A percentile compares a stretch with the other conserved stretches of the same genome.
Evolutionary conservation across 208 protist species (phyloP).

Genomic region (Crithidia fasciculata): DNA sequence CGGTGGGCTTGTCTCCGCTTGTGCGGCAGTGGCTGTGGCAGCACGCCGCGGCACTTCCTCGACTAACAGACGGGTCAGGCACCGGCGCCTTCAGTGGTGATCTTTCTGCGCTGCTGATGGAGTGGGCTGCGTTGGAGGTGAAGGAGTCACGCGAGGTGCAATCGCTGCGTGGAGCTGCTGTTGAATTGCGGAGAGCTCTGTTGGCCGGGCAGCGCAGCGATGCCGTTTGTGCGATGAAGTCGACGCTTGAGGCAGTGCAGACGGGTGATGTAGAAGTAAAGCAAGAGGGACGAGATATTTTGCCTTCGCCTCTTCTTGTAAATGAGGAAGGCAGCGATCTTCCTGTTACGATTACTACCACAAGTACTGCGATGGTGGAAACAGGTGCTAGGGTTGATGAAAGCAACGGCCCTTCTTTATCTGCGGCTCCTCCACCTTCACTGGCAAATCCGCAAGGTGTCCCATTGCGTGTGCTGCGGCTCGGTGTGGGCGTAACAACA

Average conservation of each 20-base stretch:
- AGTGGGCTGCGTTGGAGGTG: slow-evolving; percentile 10
- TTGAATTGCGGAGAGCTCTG: not conserved
- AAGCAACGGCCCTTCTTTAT: too few relatives aligned
- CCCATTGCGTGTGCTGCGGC: too few relatives aligned
- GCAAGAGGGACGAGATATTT: too few relatives aligned
- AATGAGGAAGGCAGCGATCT: too few relatives aligned
- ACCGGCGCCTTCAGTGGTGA: not conserved
- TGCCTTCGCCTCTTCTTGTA: too few relatives aligned
- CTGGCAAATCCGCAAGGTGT: too few relatives aligned
- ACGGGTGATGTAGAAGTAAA: not conserved
- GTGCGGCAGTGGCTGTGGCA: slow-evolving; percentile 36
- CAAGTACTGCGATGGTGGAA: too few relatives aligned
- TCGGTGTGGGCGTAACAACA: not conserved
- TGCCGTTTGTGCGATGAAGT: not conserved
- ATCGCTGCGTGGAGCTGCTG: not conserved
- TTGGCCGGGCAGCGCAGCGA: too few relatives aligned
- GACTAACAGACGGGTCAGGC: not conserved
- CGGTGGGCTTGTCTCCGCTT: not conserved
- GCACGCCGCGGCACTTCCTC: slow-evolving; percentile 28
- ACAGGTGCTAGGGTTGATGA: too few relatives aligned
- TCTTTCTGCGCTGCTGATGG: not conserved
- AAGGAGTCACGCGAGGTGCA: not conserved
- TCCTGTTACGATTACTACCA: too few relatives aligned
- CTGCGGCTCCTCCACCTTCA: too few relatives aligned
- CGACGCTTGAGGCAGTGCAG: not conserved